phyloP scores from a whole-genome alignment of 306 rosid species.

The Quercus berberidifolia region DNA sequence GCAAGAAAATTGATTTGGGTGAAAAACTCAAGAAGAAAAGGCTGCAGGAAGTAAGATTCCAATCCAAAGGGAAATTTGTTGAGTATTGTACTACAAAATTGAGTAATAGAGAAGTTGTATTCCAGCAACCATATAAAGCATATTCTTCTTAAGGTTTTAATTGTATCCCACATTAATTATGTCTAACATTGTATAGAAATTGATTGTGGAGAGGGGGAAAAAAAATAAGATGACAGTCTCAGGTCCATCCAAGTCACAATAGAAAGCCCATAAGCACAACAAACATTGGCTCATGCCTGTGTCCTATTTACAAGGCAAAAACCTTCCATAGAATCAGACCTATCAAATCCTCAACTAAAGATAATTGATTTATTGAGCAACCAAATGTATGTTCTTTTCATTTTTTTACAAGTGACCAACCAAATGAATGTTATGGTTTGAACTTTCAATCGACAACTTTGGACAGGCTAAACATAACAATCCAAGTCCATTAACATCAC shows the following conservation, averaged over 20 bases:
- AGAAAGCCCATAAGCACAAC: neutral
- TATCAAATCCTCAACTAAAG: neutral
- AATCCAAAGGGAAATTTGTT: neutral
- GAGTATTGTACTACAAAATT: neutral
- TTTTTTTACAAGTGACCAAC: no score
- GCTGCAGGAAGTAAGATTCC: neutral
- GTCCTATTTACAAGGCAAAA: neutral
- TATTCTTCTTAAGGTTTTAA: neutral
- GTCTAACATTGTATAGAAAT: neutral
- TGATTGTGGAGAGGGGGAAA: neutral
- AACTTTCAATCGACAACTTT: neutral
- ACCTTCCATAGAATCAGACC: neutral
- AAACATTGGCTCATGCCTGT: neutral
- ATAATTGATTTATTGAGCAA: neutral
- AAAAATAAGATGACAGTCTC: neutral
- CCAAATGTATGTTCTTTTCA: neutral
- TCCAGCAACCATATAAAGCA: neutral
- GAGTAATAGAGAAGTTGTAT: neutral
- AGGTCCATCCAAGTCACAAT: neutral
- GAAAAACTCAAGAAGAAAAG: neutral
- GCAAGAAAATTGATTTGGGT: neutral
- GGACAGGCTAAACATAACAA: constrained; percentile 2
- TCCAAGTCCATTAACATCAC: neutral
- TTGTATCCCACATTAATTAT: neutral
- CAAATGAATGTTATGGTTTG: neutral